Evolutionary conservation across 2,329 filamentous ascomycete species (phyloP), one percentile per base, ranked within the genome.

Genomic region (Phialophora macrospora): DNA sequence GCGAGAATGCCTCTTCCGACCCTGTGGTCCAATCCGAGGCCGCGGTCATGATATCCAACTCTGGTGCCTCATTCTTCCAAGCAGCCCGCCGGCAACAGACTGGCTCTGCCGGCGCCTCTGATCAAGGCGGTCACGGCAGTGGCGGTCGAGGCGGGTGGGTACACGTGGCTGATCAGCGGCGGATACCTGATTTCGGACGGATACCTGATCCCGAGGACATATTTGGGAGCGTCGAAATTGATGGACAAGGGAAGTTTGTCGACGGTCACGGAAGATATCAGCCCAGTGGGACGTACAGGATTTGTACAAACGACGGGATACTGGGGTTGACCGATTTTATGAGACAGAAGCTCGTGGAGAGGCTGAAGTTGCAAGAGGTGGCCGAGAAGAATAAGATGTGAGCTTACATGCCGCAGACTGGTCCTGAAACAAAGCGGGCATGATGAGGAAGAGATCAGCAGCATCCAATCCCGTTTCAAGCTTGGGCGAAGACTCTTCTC

Each of bases 181-280:
- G 84, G 66, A 85, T 86, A 41, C 86, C 87, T 2, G 87, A 89
- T 66, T 89, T 81, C 75, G 87, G 87, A 0, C 75, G 87, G n/a
- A 87, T 88, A 67, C 84, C 87, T 59, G 81, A 80, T 74, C 86
- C 87, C 0, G 87, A 89, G 73, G 87, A 89, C 75, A 89, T 89
- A 57, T 85, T 89, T 72, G 87, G 87, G 14, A 88, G 85, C 70
- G 73, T 89, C 26, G 86, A 89, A 74, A 83, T 89, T 4, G 85
- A 88, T 75, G 80, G 79, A 0, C 69, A 80, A 20, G 87, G 87
- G 1, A 76, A 79, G n/a, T 87, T 88, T 74, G 81, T 84, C 20
- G 84, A 82, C 52, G 81, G 78, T 0, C 78, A 80, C 70, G 86
- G 86, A 11, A 82, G 82, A 58, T 88, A 87, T 77, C 86, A 88